A percentile compares a stretch with the other conserved stretches of the same genome.
Evolutionary conservation across 169 alveolate genomes (phyloP).

Genomic region (Plasmodium coatneyi): DNA sequence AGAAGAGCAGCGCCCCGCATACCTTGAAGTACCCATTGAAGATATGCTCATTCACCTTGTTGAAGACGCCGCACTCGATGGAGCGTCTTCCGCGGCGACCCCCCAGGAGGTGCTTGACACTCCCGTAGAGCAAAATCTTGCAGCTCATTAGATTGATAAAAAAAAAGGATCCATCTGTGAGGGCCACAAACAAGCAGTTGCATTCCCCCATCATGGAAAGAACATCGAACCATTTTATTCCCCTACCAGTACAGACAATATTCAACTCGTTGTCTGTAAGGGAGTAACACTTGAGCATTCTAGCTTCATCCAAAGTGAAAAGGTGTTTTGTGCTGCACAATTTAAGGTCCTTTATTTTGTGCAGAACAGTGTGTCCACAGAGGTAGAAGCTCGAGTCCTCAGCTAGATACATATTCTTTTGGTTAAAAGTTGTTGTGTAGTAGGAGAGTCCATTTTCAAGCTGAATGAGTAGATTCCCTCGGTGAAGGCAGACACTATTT

Average conservation of each 20-base stretch:
- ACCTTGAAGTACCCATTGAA: conserved; percentile 39
- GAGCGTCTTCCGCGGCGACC: not conserved
- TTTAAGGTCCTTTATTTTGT: conserved; percentile 28
- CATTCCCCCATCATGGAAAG: not conserved
- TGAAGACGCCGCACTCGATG: conserved; percentile 24
- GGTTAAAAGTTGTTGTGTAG: conserved; percentile 18
- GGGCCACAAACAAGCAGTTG: conserved; percentile 33
- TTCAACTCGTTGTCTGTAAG: conserved; percentile 9
- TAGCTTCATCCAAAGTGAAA: conserved; percentile 23
- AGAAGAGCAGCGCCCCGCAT: not conserved
- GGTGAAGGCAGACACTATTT: not conserved
- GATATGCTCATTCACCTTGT: conserved; percentile 27
- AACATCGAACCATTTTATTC: not conserved
- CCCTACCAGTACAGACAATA: not conserved
- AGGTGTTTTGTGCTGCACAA: not conserved
- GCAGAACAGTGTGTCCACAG: not conserved
- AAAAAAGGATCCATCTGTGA: conserved; percentile 40
- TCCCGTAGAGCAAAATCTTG: conserved; percentile 17
- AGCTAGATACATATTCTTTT: not conserved
- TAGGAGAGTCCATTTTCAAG: conserved; percentile 43
- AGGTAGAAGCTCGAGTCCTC: conserved; percentile 28
- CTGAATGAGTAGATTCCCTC: conserved; percentile 1
- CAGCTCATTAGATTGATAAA: conserved; percentile 2
- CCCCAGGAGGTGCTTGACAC: not conserved
- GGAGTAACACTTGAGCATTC: conserved; percentile 12